Conservation (phyloP, 1,284 basidiomycete genomes). For the Irpex sp. region DNA sequence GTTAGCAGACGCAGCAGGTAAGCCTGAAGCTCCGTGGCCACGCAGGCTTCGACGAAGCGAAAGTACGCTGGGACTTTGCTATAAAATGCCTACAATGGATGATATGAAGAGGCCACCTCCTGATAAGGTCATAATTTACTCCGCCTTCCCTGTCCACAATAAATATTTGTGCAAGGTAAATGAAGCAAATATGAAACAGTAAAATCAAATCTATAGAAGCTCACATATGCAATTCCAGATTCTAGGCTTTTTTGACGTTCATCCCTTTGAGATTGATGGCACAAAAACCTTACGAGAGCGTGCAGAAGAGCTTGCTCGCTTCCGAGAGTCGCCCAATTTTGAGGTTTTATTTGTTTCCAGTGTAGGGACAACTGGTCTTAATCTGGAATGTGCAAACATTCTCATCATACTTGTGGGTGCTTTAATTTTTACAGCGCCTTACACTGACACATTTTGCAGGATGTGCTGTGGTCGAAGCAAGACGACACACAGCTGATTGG, state of each 20-base stretch:
- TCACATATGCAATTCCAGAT: neutral
- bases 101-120: neutral
- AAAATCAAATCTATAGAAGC: slow-evolving; percentile 15
- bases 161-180: neutral
- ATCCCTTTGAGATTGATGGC: neutral
- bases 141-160: slow-evolving; percentile 23
- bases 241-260: neutral
- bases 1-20: neutral
- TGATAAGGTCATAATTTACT: slow-evolving; percentile 28
- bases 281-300: neutral
- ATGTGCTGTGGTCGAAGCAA: slow-evolving; percentile 26
- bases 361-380: slow-evolving; percentile 4
- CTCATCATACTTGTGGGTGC: slow-evolving; percentile 1
- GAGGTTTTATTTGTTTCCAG: slow-evolving; percentile 4
- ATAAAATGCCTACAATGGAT: neutral
- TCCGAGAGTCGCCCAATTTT: neutral
- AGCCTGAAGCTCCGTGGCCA: neutral
- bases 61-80: neutral
- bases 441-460: slow-evolving; percentile 15
- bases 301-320: neutral
- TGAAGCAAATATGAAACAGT: neutral
- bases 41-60: neutral
- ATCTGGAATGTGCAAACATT: slow-evolving; percentile 5
- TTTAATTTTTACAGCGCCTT: neutral
- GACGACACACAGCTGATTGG: slow-evolving; percentile 27